Evolutionary conservation across 306 rosid species (phyloP), one percentile per base, ranked within the genome.

Genomic region (Fragaria nilgerrensis): DNA sequence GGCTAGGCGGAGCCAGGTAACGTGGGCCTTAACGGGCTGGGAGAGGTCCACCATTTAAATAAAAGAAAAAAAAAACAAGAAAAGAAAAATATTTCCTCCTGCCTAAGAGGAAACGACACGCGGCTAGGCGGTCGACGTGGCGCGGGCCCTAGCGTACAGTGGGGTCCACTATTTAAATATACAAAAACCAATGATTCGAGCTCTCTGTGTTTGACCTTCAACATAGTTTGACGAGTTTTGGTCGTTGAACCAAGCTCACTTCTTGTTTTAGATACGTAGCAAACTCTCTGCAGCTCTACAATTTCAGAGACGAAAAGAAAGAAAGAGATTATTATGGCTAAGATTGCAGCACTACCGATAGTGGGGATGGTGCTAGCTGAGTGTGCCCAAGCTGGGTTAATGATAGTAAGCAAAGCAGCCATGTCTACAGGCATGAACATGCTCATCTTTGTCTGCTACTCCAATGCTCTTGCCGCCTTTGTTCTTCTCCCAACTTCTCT

Each of bases 301-400:
- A 8, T 8, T 9, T 37, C 14, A 37, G 7, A 65, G 69, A 64
- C 4, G 53, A 34, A 58, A 48, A n/a, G 32, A 73, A 7, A 34
- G 49, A 7, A 11, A 5, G 53, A 68, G 73, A n/a, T 37, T 29
- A 89, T 20, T 23, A 89, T 89, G 94, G 87, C 83, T 78, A 78
- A 78, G 48, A 19, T 81, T 43, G 68, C 41, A 29, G 80, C 75
- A 4, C 75, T 83, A 44, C 89, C 97, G 2, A 83, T 83, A 48
- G 78, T 89, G 43, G 97, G 94, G 68, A 92, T 92, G 96, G 77
- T 89, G 5, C 68, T 86, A 77, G 89, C 91, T 0, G 96, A 90
- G 79, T 77, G 87, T 79, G 91, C 90, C 2, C 97, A 89, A 70
- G 90, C 86, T 75, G 89, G 89, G 5, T 75, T 92, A 66, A 90